Evolutionary conservation across 805 yeast genomes (phyloP), one percentile per base, ranked within the genome.

Genomic region (Saccharomyces mikatae): DNA sequence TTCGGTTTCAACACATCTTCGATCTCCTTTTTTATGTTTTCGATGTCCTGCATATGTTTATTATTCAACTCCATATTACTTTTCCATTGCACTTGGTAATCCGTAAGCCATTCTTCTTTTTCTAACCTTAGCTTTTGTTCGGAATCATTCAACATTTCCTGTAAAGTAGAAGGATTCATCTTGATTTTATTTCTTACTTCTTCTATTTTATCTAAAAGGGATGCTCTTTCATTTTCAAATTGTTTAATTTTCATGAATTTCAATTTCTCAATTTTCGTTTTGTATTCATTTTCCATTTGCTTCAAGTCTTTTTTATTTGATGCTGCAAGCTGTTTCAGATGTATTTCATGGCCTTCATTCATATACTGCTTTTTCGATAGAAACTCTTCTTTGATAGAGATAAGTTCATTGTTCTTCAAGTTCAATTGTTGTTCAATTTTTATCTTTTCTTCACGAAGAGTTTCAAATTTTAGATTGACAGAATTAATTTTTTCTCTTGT

Each of bases 221-320:
- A 51, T 4, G 58, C 61, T 53, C 73, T 74, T 48, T 68, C 62
- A 8, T 59, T 54, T 47, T 74, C 68, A 29, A 67, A 64, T 44
- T 68, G 62, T 21, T 61, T 61, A 4, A 71, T 70, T 52, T 74
- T 75, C 14, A 63, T 62, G 6, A 69, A 60, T 32, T 77, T 70
- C 5, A 76, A 56, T 1, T 61, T 53, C 46, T 79, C 79, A 1
- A 80, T 71, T 60, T 76, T 69, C 0, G 56, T 36, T 21, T 65
- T 60, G 54, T 71, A 74, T 3, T 61, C 71, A 46, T 71, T 69
- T 24, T 68, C 69, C 28, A 72, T 50, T 21, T 70, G 65, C 41
- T 70, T 71, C 21, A 72, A 60, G 27, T 74, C 71, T 36, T 72
- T 71, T 17, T 76, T 75, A 51, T 72, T 65, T 28, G 71, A 72